phyloP scores from a whole-genome alignment of 1,139 yeast genomes.

The Debaryomyces udenii region DNA sequence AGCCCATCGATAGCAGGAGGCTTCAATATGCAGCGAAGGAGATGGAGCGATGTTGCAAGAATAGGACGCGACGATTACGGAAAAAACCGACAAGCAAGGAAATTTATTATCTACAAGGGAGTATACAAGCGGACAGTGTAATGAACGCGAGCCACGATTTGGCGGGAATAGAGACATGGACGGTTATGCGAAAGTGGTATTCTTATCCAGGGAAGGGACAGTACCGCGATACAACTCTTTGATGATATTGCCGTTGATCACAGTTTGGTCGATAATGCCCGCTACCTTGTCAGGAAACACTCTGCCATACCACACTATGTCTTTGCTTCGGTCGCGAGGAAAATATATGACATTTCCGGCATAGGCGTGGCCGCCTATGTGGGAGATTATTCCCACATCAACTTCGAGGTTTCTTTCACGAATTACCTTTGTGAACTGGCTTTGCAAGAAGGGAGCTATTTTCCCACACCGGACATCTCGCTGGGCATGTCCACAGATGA shows the following conservation, averaged over 20 bases:
- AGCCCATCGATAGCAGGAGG: too few relatives aligned
- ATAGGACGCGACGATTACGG: too few relatives aligned
- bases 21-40: too few relatives aligned
- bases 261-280: conserved; percentile 61
- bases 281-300: conserved; percentile 67
- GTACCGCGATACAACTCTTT: conserved; percentile 56
- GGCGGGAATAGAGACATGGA: too few relatives aligned
- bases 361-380: conserved; percentile 77
- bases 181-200: too few relatives aligned
- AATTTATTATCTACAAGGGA: too few relatives aligned
- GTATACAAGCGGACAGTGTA: too few relatives aligned
- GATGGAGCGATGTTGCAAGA: too few relatives aligned
- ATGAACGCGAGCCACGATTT: too few relatives aligned
- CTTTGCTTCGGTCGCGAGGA: conserved; percentile 38
- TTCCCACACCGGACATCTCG: conserved; percentile 71
- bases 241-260: conserved; percentile 50
- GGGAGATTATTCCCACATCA: conserved; percentile 62
- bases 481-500: conserved; percentile 67
- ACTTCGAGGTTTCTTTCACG: conserved; percentile 29
- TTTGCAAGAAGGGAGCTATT: conserved; percentile 56
- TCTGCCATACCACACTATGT: conserved; percentile 71
- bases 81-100: too few relatives aligned
- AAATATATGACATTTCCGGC: conserved; percentile 74
- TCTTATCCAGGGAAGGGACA: too few relatives aligned
- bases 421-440: conserved; percentile 54